Conservation (phyloP, 352 stramenopile genomes). For the Peronospora destructor region DNA sequence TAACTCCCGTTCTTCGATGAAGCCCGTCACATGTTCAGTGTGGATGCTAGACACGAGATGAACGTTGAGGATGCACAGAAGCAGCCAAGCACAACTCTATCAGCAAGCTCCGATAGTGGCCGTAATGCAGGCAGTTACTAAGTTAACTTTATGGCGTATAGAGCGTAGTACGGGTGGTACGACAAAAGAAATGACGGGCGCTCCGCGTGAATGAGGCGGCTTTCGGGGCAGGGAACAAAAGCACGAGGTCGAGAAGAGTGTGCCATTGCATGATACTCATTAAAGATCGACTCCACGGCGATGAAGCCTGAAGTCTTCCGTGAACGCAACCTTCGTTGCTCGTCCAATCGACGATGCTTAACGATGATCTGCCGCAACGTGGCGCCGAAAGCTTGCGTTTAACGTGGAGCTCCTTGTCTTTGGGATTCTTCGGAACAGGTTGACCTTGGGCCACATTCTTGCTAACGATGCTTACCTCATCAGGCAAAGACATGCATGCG, state of each 20-base stretch:
- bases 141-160: not conserved
- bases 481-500: too few species aligned
- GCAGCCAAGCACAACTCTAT: too few species aligned
- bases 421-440: too few species aligned
- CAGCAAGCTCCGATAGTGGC: too few species aligned
- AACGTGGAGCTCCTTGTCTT: too few species aligned
- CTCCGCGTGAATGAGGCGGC: slow-evolving; percentile 7
- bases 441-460: too few species aligned
- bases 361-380: too few species aligned
- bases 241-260: slow-evolving; percentile 5
- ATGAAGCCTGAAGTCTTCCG: not conserved
- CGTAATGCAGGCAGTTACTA: too few species aligned
- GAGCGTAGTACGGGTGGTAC: not conserved
- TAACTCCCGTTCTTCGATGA: slow-evolving; percentile 9
- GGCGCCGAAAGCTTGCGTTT: too few species aligned
- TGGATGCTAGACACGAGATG: too few species aligned
- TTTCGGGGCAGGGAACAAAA: slow-evolving; percentile 18
- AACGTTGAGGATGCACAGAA: too few species aligned
- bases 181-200: not conserved
- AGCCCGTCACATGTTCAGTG: not conserved
- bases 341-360: slow-evolving; percentile 2
- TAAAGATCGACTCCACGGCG: slow-evolving; percentile 5
- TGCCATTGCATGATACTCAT: slow-evolving; percentile 6
- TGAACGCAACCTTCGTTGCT: not conserved
- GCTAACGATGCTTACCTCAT: too few species aligned